Evolutionary conservation across 1,284 basidiomycete species (phyloP).

Genomic region (Cutaneotrichosporon arboriforme): DNA sequence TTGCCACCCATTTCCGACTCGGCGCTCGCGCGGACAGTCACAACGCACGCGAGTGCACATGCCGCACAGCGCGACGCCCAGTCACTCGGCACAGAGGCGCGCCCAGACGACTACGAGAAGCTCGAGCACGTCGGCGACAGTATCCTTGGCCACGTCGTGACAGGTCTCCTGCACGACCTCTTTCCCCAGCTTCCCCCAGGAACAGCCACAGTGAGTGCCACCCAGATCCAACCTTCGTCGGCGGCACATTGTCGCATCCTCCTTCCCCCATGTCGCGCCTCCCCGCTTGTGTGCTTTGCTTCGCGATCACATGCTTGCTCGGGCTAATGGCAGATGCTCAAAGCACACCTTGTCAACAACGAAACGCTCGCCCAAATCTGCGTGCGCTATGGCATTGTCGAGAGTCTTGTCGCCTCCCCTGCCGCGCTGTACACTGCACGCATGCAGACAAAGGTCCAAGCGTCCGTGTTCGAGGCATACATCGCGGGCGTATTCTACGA

Average conservation of each 20-base stretch:
- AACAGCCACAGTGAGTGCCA: slow-evolving; percentile 29
- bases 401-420: slow-evolving; percentile 22
- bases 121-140: slow-evolving; percentile 42
- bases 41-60: slow-evolving; percentile 27
- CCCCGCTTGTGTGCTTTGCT: too few species aligned
- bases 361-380: slow-evolving; percentile 30
- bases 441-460: slow-evolving; percentile 23
- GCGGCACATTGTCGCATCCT: too few species aligned
- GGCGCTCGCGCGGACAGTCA: slow-evolving; percentile 13
- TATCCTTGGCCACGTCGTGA: slow-evolving; percentile 29
- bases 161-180: slow-evolving; percentile 33
- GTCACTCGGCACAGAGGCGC: slow-evolving; percentile 10
- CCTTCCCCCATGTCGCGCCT: too few species aligned
- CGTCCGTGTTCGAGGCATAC: slow-evolving; percentile 40
- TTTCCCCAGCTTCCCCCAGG: slow-evolving; percentile 33
- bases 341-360: slow-evolving; percentile 33
- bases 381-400: slow-evolving; percentile 22
- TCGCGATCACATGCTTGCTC: not conserved
- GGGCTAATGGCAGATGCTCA: slow-evolving; percentile 25
- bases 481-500: slow-evolving; percentile 36
- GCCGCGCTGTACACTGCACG: slow-evolving; percentile 13
- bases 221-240: too few species aligned
- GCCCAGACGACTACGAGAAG: slow-evolving; percentile 37
- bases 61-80: slow-evolving; percentile 1
- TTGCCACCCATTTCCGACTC: slow-evolving; percentile 29